phyloP scores from a whole-genome alignment of 2,329 filamentous ascomycete genomes.

The Talaromyces sp. region DNA sequence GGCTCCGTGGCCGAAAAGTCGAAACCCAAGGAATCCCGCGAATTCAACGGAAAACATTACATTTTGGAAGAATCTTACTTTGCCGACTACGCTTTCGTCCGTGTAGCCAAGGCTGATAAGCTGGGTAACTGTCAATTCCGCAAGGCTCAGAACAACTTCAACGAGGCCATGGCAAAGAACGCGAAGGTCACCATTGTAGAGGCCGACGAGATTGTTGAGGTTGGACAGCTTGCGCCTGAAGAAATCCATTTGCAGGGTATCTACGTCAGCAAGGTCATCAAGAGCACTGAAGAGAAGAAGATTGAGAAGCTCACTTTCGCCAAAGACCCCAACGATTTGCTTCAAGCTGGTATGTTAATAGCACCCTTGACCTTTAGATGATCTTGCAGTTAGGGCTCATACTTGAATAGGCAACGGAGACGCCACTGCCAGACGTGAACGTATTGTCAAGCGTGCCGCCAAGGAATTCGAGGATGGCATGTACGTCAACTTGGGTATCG shows the following conservation, averaged over 20 bases:
- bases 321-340: constrained; percentile 58
- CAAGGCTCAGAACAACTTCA: constrained; percentile 72
- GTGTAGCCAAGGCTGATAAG: constrained; percentile 73
- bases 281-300: constrained; percentile 67
- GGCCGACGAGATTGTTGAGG: constrained; percentile 77
- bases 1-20: constrained; percentile 71
- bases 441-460: constrained; percentile 72
- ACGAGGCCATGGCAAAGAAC: constrained; percentile 76
- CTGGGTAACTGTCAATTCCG: constrained; percentile 79
- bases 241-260: constrained; percentile 80
- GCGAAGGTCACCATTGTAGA: constrained; percentile 78
- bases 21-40: constrained; percentile 66
- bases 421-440: constrained; percentile 70
- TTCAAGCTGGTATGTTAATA: constrained; percentile 46
- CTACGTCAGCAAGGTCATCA: constrained; percentile 77
- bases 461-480: constrained; percentile 64
- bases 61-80: constrained; percentile 74
- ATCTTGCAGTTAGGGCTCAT: constrained; percentile 29
- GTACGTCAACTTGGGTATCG: constrained; percentile 68
- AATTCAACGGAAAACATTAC: constrained; percentile 71
- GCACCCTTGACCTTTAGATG: too few relatives aligned
- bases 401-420: constrained; percentile 48
- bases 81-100: constrained; percentile 74
- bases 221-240: constrained; percentile 70
- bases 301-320: constrained; percentile 78